Percentiles rank a stretch among this genome's conserved stretches.
These are phyloP conservation scores for Hyphodiscus hymeniophilus DNA, from an alignment of 495 filamentous ascomycete genomes.

Conservation along the genomic window DNA sequence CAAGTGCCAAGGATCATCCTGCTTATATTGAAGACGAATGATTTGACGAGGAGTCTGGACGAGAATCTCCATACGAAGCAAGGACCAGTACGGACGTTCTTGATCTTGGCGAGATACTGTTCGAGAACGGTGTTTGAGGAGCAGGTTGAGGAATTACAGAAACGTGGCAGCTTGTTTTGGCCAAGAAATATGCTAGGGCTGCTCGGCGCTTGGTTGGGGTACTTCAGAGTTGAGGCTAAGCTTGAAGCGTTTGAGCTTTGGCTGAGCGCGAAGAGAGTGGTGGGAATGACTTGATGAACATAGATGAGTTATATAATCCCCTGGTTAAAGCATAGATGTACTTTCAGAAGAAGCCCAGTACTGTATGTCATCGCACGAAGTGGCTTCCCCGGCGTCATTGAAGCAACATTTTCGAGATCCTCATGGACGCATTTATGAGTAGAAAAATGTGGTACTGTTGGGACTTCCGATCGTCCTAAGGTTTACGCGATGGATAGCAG, in stretches of 20 bases:
- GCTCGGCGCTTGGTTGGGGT: constrained; percentile 41
- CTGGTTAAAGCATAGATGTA: not conserved
- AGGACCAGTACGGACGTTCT: constrained; percentile 79
- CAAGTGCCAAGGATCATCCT: constrained; percentile 88
- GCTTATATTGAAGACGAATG: constrained; percentile 96
- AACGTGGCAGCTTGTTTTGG: constrained; percentile 36
- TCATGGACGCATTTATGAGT: no score
- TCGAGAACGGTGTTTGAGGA: constrained; percentile 83
- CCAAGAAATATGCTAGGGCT: constrained; percentile 40
- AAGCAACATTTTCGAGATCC: no score
- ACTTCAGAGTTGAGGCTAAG: constrained; percentile 42
- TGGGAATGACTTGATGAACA: constrained; percentile 23
- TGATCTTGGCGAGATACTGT: constrained; percentile 92
- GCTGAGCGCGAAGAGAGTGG: constrained; percentile 42
- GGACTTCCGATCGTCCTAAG: no score
- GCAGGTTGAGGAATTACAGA: constrained; percentile 60
- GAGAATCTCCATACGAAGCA: constrained; percentile 86
- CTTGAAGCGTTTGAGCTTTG: constrained; percentile 51
- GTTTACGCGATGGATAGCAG: no score
- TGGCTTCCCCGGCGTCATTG: no score
- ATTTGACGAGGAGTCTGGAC: constrained; percentile 88
- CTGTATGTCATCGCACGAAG: no score
- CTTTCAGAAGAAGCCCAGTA: no score
- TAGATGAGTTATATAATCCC: not conserved
- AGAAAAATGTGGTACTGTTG: no score